Evolutionary conservation across 257 asterid genomes (phyloP).

Genomic region (Salvia splendens): DNA sequence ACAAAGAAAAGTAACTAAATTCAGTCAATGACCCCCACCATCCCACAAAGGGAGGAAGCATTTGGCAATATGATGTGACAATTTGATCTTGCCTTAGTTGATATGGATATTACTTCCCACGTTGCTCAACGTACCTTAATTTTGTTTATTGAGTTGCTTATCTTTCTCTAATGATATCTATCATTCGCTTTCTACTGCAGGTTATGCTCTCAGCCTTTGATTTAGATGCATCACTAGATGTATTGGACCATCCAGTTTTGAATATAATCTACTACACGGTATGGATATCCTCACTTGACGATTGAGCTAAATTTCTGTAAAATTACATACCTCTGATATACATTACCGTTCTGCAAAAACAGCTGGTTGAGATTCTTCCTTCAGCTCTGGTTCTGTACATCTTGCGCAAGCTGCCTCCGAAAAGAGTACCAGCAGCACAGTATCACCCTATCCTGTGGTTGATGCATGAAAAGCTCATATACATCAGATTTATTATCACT

Average conservation of each 20-base stretch:
- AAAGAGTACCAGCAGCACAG: constrained; percentile 57
- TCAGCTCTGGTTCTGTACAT: constrained; percentile 69
- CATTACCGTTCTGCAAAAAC: constrained; percentile 34
- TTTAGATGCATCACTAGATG: constrained; percentile 72
- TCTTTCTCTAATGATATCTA: neutral
- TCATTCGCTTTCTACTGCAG: constrained; percentile 41
- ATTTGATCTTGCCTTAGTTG: neutral
- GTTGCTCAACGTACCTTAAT: neutral
- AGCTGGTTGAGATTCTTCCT: constrained; percentile 82
- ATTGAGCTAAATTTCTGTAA: neutral
- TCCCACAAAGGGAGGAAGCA: constrained; percentile 1
- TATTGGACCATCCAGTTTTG: constrained; percentile 76
- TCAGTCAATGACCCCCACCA: neutral
- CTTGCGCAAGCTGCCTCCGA: constrained; percentile 73
- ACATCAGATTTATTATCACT: constrained; percentile 39
- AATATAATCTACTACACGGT: constrained; percentile 84
- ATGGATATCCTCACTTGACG: constrained; percentile 23
- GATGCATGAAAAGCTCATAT: neutral
- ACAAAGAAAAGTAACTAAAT: neutral
- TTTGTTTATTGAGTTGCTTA: neutral
- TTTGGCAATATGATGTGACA: neutral
- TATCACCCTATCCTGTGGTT: constrained; percentile 62
- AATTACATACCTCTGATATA: constrained; percentile 23
- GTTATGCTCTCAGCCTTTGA: constrained; percentile 82
- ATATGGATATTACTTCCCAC: constrained; percentile 1